Evolutionary conservation across 2,329 filamentous ascomycete genomes (phyloP), one percentile per base, ranked within the genome.

Genomic region (Aphanoascus verrucosus): DNA sequence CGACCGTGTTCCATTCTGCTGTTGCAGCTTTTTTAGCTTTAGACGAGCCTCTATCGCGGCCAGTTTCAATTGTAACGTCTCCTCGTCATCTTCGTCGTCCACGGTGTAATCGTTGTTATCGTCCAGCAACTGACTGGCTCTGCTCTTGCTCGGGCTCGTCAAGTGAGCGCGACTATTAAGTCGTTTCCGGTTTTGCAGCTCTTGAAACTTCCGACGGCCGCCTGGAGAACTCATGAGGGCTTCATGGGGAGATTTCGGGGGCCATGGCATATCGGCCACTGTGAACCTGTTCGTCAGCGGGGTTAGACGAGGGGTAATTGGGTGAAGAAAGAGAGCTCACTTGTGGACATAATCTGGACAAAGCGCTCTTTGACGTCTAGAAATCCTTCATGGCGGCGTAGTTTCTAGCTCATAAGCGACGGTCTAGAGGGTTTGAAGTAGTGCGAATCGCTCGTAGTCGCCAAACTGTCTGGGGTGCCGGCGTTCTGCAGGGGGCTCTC

Each of bases 41-140:
- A 97, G 72, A 56, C 85, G 84, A 5, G 90, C 88, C 68, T 97
- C 84, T 55, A 98, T 94, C 53, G 87, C 88, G 59, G 90, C 83
- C 4, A 97, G 74, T 66, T 94, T 84, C 57, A 98, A 73, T 64
- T 94, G 82, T 34, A 97, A 72, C 1, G 83, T 94, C 73, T 97
- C 90, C 67, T 96, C 91, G 61, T 94, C 90, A n/a, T 81, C 78
- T 7, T 77, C 85, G 3, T 87, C 84, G 8, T 82, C 77, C 2
- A 75, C 72, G 4, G 69, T 71, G 48, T 71, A 67, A 9, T 56
- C 55, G 46, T 63, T 53, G 17, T 58, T 63, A 5, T 58, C 58
- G 14, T 60, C 58, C 41, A 59, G 19, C 23, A 59, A 44, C 32
- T 55, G 48, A 31, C 47, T 53, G 12, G 57, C 50, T 35, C 53